phyloP scores from a whole-genome alignment of 768 basidiomycete genomes.

The Lyophyllum decastes region DNA sequence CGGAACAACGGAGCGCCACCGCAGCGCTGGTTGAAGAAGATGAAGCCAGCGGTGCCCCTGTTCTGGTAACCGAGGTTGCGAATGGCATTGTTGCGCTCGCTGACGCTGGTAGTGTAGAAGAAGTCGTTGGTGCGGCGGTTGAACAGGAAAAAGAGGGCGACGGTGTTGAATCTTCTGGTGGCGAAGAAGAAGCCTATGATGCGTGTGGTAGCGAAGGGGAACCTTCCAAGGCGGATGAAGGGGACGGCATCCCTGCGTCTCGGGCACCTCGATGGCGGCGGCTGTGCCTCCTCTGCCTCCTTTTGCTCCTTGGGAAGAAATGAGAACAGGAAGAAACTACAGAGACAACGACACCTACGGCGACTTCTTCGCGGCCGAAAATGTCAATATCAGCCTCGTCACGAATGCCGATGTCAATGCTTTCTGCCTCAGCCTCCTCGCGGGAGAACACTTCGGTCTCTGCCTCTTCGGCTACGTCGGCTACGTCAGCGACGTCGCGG shows the following conservation, averaged over 20 bases:
- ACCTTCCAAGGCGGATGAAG: slow-evolving; percentile 4
- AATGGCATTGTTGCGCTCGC: slow-evolving; percentile 10
- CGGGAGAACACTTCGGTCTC: too few species aligned
- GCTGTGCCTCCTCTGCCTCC: too few species aligned
- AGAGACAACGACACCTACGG: background rate
- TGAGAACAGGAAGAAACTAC: background rate
- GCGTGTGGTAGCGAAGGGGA: background rate
- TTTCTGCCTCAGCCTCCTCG: too few species aligned
- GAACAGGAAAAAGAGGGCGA: slow-evolving; percentile 6
- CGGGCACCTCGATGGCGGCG: slow-evolving; percentile 3
- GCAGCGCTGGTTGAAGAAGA: slow-evolving; percentile 7
- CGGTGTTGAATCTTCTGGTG: background rate
- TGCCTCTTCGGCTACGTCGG: too few species aligned
- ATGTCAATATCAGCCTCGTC: too few species aligned
- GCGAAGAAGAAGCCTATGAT: slow-evolving; percentile 6
- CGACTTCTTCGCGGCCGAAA: background rate
- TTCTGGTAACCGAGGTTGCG: slow-evolving; percentile 3
- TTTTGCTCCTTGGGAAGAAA: too few species aligned
- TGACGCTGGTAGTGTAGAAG: slow-evolving; percentile 8
- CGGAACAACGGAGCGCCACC: slow-evolving; percentile 14
- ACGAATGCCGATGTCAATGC: too few species aligned
- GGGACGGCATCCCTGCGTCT: background rate
- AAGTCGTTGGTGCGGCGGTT: slow-evolving; percentile 11
- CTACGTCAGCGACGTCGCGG: too few species aligned
- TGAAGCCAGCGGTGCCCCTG: slow-evolving; percentile 4